Conservation (phyloP, 345 rosid genomes). For the Bruguiera parviflora region DNA sequence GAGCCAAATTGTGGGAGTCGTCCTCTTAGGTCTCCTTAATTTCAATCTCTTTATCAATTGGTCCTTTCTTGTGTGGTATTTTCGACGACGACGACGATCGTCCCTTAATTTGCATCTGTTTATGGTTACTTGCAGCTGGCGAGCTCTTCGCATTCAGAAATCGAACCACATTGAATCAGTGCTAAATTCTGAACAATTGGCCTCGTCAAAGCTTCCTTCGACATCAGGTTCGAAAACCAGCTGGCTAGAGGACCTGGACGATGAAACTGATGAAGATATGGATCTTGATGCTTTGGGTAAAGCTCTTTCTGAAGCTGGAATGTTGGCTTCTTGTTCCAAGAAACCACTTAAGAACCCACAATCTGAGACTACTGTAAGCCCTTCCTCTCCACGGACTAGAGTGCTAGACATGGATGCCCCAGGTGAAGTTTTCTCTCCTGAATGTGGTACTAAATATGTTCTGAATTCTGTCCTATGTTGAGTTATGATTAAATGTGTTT, state of each 20-base stretch:
- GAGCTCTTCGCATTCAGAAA: slow-evolving; percentile 74
- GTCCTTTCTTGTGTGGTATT: not conserved
- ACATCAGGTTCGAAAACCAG: slow-evolving; percentile 38
- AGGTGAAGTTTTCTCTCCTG: slow-evolving; percentile 24
- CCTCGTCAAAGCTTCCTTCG: slow-evolving; percentile 20
- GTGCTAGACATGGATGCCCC: slow-evolving; percentile 31
- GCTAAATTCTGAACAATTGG: slow-evolving; percentile 7
- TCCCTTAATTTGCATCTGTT: not conserved
- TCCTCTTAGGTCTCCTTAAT: slow-evolving; percentile 49
- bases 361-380: slow-evolving; percentile 30
- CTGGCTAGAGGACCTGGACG: slow-evolving; percentile 50
- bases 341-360: slow-evolving; percentile 23
- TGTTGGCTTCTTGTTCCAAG: slow-evolving; percentile 46
- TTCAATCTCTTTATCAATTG: not conserved
- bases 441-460: not conserved
- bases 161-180: slow-evolving; percentile 22
- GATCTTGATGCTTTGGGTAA: slow-evolving; percentile 64
- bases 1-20: slow-evolving; percentile 49
- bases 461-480: not conserved
- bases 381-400: slow-evolving; percentile 26
- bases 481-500: not conserved
- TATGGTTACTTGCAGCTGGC: slow-evolving; percentile 53
- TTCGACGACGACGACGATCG: not conserved
- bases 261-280: slow-evolving; percentile 52
- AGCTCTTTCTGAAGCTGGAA: slow-evolving; percentile 58